A percentile compares a stretch with the other conserved stretches of the same genome.
phyloP scores from a whole-genome alignment of 257 asterid genomes.

The Solanum chilense region DNA sequence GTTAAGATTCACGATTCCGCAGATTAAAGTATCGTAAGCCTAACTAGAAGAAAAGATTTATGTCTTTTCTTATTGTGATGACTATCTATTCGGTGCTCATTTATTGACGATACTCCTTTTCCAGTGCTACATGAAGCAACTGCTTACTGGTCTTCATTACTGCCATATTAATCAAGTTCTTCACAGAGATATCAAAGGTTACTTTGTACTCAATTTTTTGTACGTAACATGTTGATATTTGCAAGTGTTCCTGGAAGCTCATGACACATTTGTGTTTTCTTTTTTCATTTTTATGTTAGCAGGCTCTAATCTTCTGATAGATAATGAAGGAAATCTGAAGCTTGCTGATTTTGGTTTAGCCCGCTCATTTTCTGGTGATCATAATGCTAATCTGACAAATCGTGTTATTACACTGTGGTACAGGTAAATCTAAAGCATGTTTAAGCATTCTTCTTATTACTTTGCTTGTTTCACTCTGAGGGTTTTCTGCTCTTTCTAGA shows the following conservation, averaged over 20 bases:
- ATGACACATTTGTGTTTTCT: not conserved
- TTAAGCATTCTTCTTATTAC: not conserved
- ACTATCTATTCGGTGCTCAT: slow-evolving; percentile 4
- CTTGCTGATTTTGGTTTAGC: slow-evolving; percentile 97
- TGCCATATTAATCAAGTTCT: slow-evolving; percentile 94
- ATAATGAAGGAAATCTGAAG: slow-evolving; percentile 91
- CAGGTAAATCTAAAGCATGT: slow-evolving; percentile 38
- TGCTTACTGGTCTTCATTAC: slow-evolving; percentile 89
- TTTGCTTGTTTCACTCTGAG: not conserved
- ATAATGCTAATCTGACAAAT: slow-evolving; percentile 81
- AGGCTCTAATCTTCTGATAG: slow-evolving; percentile 96
- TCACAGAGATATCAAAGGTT: slow-evolving; percentile 97
- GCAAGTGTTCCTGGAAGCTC: not conserved
- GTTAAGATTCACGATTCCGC: slow-evolving; percentile 80
- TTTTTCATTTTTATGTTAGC: slow-evolving; percentile 6
- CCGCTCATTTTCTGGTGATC: slow-evolving; percentile 69
- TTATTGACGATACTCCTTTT: slow-evolving; percentile 13
- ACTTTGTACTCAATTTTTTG: not conserved
- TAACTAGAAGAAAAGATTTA: not conserved
- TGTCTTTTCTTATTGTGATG: not conserved
- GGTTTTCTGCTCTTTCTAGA: not conserved
- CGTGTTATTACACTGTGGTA: slow-evolving; percentile 97
- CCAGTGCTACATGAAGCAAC: slow-evolving; percentile 96
- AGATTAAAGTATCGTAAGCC: slow-evolving; percentile 62
- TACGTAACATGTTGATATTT: not conserved